A percentile compares a stretch with the other conserved stretches of the same genome.
These are phyloP conservation scores for Suhomyces pyralidae DNA, from an alignment of 805 yeast species.

Conservation along the genomic window DNA sequence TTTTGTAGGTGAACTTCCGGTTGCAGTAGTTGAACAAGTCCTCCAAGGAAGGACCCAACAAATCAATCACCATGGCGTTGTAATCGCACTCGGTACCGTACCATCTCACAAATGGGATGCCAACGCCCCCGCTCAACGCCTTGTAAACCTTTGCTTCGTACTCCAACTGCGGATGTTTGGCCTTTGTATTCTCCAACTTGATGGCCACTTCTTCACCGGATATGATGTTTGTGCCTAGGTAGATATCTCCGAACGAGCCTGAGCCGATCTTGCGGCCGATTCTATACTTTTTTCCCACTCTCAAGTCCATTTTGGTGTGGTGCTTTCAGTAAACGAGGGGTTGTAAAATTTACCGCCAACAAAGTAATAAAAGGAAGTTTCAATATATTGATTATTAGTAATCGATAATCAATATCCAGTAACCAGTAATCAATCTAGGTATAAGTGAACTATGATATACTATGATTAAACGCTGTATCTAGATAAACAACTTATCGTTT, in stretches of 20 bases:
- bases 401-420: background rate
- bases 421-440: background rate
- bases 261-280: conserved; percentile 95
- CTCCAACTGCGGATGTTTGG: conserved; percentile 95
- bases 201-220: conserved; percentile 98
- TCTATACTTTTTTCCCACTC: conserved; percentile 92
- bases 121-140: conserved; percentile 93
- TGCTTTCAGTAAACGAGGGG: too few relatives aligned
- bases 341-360: too few relatives aligned
- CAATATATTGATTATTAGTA: background rate
- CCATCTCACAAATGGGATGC: conserved; percentile 96
- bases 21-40: conserved; percentile 95
- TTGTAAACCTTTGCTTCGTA: conserved; percentile 96
- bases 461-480: background rate
- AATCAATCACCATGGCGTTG: conserved; percentile 94
- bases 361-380: too few relatives aligned
- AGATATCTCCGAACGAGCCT: conserved; percentile 97
- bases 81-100: conserved; percentile 95
- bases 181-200: conserved; percentile 83
- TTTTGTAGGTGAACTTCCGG: conserved; percentile 87
- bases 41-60: conserved; percentile 92
- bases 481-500: background rate
- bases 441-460: background rate
- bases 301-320: conserved; percentile 46
- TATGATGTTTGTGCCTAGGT: conserved; percentile 86